Base-by-base conservation (phyloP, 768 basidiomycete genomes). In the Fomitopsis serialis region DNA sequence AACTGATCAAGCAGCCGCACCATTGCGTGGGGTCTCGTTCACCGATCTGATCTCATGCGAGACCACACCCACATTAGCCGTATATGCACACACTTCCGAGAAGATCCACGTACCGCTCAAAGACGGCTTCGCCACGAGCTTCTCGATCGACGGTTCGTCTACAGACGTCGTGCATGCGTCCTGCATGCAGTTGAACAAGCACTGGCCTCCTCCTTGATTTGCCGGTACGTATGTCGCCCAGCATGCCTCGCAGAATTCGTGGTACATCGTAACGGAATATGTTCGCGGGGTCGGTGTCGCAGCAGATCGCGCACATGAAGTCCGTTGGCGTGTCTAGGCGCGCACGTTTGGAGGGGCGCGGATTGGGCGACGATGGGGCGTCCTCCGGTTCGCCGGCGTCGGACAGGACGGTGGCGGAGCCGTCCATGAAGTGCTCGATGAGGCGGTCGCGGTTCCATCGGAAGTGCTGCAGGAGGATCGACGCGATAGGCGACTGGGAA, bases 351-450 rank as follows among this genome's bases (percentile, higher is more conserved):
- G 57, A 54, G 40, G 68, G 63, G 27, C 61, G 65, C 1, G 58
- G 43, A 47, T 56, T 42, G 52, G 61, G 19, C 48, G 60, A 35
- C 11, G 46, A 29, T n/a, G 58, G 34, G 4, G 45, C 36, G 42
- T 53, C 50, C 46, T 54, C 58, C 40, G 81, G 65, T 50, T 70
- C 78, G 36, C 66, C 66, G 37, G 57, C 62, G 5, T 61, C 59
- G 22, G 52, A 45, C 4, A 88, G 80, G n/a, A 93, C 79, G n/a
- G 71, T 69, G 19, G 81, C 74, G 1, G 90, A 81, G 52, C 90
- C 88, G 61, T 98, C 96, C 92, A 97, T 95, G 71, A 90, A 98
- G 67, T 88, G 87, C 71, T 98, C 96, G 61, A 94, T 91, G 27
- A 99, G 79, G 43, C 86, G 84, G 67, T 99, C 97, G 64, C 88